Percentiles rank a stretch among this genome's conserved stretches.
phyloP scores from a whole-genome alignment of 495 filamentous ascomycete genomes.

The Daldinia concentrica region DNA sequence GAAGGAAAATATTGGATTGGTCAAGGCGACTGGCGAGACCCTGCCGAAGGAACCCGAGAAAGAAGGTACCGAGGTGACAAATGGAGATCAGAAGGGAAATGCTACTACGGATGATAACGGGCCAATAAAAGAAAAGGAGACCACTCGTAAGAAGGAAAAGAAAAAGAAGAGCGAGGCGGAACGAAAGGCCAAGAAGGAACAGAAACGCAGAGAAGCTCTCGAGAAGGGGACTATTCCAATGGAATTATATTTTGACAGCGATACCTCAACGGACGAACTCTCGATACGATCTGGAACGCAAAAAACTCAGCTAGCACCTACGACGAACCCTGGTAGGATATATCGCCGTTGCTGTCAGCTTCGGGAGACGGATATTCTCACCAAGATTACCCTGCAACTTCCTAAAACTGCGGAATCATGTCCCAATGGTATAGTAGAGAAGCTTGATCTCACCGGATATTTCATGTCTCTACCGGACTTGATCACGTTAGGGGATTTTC shows the following conservation, averaged over 20 bases:
- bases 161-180: constrained; percentile 92
- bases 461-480: constrained; percentile 84
- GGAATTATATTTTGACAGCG: constrained; percentile 73
- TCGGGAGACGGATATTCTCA: constrained; percentile 87
- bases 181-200: constrained; percentile 84
- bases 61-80: constrained; percentile 35
- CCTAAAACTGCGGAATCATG: constrained; percentile 69
- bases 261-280: constrained; percentile 52
- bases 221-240: constrained; percentile 83
- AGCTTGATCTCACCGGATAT: constrained; percentile 84
- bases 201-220: constrained; percentile 78
- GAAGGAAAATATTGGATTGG: constrained; percentile 56
- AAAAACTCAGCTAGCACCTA: constrained; percentile 73
- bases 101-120: constrained; percentile 41
- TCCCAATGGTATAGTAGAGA: constrained; percentile 74
- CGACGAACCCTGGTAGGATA: constrained; percentile 90
- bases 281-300: constrained; percentile 47
- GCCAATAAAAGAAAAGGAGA: constrained; percentile 56
- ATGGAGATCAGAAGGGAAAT: constrained; percentile 44
- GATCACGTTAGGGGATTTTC: constrained; percentile 87
- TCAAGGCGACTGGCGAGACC: constrained; percentile 56
- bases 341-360: constrained; percentile 95
- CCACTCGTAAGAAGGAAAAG: constrained; percentile 82
- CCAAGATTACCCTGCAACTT: constrained; percentile 88
- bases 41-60: constrained; percentile 48